Percentiles rank a stretch among this genome's conserved stretches.
These are phyloP conservation scores for Alloascoidea africana DNA, from an alignment of 805 yeast species.

Conservation along the genomic window DNA sequence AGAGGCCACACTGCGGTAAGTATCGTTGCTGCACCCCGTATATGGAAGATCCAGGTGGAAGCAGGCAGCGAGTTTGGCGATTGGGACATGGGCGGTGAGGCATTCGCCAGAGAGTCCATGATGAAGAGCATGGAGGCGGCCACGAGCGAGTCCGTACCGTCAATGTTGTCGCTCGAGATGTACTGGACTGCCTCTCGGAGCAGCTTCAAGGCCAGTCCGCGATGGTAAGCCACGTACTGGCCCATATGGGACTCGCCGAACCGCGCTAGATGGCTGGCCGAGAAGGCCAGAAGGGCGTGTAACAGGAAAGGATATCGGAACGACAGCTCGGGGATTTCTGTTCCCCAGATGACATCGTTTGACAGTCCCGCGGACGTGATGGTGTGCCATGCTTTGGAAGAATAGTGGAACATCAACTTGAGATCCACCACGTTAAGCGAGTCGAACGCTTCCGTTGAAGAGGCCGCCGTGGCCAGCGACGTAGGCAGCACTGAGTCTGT, in stretches of 20 bases:
- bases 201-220: constrained; percentile 74
- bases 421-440: constrained; percentile 58
- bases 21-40: constrained; percentile 92
- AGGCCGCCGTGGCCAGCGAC: constrained; percentile 12
- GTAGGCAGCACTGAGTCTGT: constrained; percentile 12
- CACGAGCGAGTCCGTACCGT: constrained; percentile 72
- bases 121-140: constrained; percentile 82
- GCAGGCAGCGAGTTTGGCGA: constrained; percentile 60
- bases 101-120: constrained; percentile 91
- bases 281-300: constrained; percentile 83
- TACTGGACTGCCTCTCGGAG: constrained; percentile 77
- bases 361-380: constrained; percentile 86
- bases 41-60: constrained; percentile 94
- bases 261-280: constrained; percentile 82
- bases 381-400: constrained; percentile 71
- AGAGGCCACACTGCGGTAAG: constrained; percentile 94
- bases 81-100: constrained; percentile 36
- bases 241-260: constrained; percentile 64
- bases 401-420: constrained; percentile 75
- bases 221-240: constrained; percentile 68
- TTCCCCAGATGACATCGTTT: constrained; percentile 73
- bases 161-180: constrained; percentile 55
- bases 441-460: constrained; percentile 16
- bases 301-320: constrained; percentile 78
- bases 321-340: constrained; percentile 78